These are phyloP conservation scores for Blastomyces percursus DNA, from an alignment of 2,329 filamentous ascomycete species.

Conservation along the genomic window DNA sequence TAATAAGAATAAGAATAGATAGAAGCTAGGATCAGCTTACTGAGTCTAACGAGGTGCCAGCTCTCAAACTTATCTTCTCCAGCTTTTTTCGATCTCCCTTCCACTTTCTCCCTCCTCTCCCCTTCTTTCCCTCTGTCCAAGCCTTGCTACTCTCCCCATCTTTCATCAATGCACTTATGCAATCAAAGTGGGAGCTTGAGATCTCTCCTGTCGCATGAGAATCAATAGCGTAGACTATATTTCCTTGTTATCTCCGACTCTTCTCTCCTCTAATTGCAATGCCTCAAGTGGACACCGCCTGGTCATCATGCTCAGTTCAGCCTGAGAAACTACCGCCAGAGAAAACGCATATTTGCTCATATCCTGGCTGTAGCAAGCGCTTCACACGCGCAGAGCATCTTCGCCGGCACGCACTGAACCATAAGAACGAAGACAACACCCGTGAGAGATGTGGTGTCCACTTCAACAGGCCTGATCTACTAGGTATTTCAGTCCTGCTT, in stretches of 20 bases:
- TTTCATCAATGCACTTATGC: background rate
- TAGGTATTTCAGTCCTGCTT: constrained; percentile 34
- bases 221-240: background rate
- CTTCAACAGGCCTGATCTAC: constrained; percentile 50
- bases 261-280: background rate
- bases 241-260: background rate
- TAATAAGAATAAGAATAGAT: too few species aligned
- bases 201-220: background rate
- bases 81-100: background rate
- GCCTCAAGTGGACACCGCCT: background rate
- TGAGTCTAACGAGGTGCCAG: background rate
- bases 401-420: constrained; percentile 48
- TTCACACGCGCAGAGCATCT: constrained; percentile 50
- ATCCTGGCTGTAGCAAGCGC: constrained; percentile 40
- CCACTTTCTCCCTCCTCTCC: background rate
- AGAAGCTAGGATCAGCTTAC: background rate
- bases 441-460: constrained; percentile 50
- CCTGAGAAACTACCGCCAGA: background rate
- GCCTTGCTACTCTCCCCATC: background rate
- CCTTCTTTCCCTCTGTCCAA: background rate
- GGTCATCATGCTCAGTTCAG: background rate
- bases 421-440: constrained; percentile 43
- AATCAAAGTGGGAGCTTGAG: background rate
- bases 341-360: constrained; percentile 28
- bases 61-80: background rate